Evolutionary conservation across 192 early-diverging fungal genomes (phyloP), one percentile per base, ranked within the genome.

Genomic region (Linnemannia exigua): DNA sequence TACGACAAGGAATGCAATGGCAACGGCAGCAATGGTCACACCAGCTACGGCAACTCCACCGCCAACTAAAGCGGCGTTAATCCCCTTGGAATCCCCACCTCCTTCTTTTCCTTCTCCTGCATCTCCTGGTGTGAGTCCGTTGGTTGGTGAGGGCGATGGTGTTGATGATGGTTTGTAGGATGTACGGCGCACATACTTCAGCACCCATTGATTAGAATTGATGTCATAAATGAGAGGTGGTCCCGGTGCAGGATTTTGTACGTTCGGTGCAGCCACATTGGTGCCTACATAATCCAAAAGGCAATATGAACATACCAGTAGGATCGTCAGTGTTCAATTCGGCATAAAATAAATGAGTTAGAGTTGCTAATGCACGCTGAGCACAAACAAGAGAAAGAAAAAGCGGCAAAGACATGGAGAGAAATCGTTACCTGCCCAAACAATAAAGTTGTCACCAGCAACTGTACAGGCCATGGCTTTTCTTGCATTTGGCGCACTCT

Each of bases 341-440:
- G 41, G 38, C 69, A 16, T 41, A 20, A 33, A 7, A 41, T 38
- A 36, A 20, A 19, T 22, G 9, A 3, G 41, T 44, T 44, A 9
- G 41, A 9, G 9, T 44, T 44, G 41, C 3, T 3, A 6, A 44
- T 44, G 9, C 41, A n/a, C 41, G 41, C 9, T 3, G 41, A 44
- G 9, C 41, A 44, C 41, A 9, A n/a, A n/a, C n/a, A 44, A 44
- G 41, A 44, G 41, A 44, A 6, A 44, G 9, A 44, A 9, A 44
- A 44, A 44, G 41, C n/a, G n/a, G n/a, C n/a, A 44, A 52, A 52
- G 19, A 25, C n/a, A n/a, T n/a, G n/a, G 41, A 63, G 28, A 14
- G 58, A 31, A 63, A n/a, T 11, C 38, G 8, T 69, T 69, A 69
- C 67, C 67, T 69, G 36, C 67, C 67, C 67, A 69, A 31, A 38